Evolutionary conservation across 768 basidiomycete genomes (phyloP).

Genomic region (Boletus speciosus): DNA sequence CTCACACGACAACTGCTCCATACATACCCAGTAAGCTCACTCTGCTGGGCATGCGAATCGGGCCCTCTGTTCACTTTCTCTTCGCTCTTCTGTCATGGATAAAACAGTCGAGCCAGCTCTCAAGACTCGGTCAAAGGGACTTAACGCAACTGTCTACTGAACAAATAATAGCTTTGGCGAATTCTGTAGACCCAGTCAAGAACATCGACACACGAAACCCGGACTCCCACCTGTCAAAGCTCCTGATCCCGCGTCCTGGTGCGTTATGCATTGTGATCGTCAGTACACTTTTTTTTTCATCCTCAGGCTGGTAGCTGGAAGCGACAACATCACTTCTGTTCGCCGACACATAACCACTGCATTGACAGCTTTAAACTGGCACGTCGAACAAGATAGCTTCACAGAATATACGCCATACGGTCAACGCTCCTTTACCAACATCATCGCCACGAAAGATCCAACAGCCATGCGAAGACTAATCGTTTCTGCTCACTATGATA

Average conservation of each 20-base stretch:
- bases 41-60: conserved; percentile 15
- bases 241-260: conserved; percentile 84
- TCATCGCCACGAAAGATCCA: conserved; percentile 96
- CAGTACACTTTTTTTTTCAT: not conserved
- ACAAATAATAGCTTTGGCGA: conserved; percentile 49
- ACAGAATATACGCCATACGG: conserved; percentile 79
- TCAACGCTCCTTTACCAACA: conserved; percentile 73
- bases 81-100: conserved; percentile 20
- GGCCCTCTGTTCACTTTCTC: conserved; percentile 3
- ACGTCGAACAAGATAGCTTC: conserved; percentile 84
- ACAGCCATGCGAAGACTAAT: conserved; percentile 74
- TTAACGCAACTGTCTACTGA: conserved; percentile 45
- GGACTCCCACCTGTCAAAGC: conserved; percentile 71
- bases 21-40: not conserved
- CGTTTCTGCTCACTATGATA: conserved; percentile 91
- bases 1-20: conserved; percentile 13
- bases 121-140: conserved; percentile 35
- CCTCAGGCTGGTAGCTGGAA: conserved; percentile 47
- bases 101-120: conserved; percentile 27
- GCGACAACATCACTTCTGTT: conserved; percentile 76
- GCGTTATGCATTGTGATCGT: conserved; percentile 29
- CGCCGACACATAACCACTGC: conserved; percentile 76
- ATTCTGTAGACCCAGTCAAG: conserved; percentile 59
- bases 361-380: conserved; percentile 75
- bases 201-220: conserved; percentile 66